Evolutionary conservation across 345 rosid species (phyloP).

Genomic region (Sapria himalayana): DNA sequence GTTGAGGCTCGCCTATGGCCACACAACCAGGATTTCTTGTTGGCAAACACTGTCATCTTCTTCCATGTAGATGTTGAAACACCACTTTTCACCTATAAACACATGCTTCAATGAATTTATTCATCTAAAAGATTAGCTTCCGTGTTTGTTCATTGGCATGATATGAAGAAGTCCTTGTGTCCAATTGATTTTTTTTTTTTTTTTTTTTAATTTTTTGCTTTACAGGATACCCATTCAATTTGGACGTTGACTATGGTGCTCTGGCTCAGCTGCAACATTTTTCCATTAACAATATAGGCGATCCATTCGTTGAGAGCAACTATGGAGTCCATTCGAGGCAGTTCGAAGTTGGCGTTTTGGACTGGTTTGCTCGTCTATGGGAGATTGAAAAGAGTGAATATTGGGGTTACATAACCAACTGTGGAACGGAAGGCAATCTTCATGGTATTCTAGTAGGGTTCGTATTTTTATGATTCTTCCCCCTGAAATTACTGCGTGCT

Average conservation of each 20-base stretch:
- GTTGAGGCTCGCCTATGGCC: no score
- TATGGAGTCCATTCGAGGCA: constrained; percentile 96
- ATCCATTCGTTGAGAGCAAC: constrained; percentile 93
- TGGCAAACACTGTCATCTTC: no score
- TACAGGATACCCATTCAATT: constrained; percentile 86
- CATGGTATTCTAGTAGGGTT: constrained; percentile 92
- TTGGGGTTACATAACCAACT: constrained; percentile 97
- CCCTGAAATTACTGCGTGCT: no score
- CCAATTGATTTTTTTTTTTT: no score
- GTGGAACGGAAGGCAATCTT: constrained; percentile 98
- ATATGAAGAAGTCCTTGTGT: no score
- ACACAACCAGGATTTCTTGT: no score
- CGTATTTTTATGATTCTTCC: constrained; percentile 10
- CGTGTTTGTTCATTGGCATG: no score
- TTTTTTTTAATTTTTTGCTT: constrained; percentile 1
- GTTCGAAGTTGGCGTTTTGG: constrained; percentile 95
- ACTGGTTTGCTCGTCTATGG: constrained; percentile 99
- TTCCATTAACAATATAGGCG: constrained; percentile 90
- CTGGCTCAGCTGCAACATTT: constrained; percentile 84
- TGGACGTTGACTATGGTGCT: constrained; percentile 95
- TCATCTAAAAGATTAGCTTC: no score
- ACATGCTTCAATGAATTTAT: no score
- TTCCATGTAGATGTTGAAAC: no score
- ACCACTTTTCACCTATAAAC: no score
- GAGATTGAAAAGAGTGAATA: constrained; percentile 83